Evolutionary conservation across 768 basidiomycete species (phyloP).

Genomic region (Imleria badia): DNA sequence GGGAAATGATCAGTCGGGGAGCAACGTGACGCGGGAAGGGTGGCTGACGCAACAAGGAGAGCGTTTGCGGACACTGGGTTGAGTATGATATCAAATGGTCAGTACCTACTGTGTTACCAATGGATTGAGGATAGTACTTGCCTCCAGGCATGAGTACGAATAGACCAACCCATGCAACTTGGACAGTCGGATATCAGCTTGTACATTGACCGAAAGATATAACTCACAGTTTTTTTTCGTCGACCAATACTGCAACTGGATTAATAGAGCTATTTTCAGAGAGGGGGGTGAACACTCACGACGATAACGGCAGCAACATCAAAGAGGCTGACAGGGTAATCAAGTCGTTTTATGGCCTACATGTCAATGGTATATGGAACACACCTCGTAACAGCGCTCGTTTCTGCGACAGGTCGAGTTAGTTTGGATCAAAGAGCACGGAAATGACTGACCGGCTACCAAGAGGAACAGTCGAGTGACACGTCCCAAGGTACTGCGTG

Average conservation of each 20-base stretch:
- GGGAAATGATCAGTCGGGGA: not conserved
- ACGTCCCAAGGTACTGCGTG: constrained; percentile 2
- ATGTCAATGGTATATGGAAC: not conserved
- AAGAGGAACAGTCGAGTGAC: constrained; percentile 1
- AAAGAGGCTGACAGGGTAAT: constrained; percentile 6
- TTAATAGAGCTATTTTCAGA: not conserved
- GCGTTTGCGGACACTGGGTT: constrained; percentile 19
- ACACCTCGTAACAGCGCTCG: constrained; percentile 13
- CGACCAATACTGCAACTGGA: constrained; percentile 15
- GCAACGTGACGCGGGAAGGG: not conserved
- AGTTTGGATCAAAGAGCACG: not conserved
- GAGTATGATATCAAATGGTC: not conserved
- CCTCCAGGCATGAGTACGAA: constrained; percentile 21
- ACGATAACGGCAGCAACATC: constrained; percentile 2
- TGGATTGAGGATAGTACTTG: not conserved
- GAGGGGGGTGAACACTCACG: constrained; percentile 5
- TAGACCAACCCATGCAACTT: constrained; percentile 19
- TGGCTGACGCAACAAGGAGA: constrained; percentile 18
- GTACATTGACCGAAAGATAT: not conserved
- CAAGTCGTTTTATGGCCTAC: not conserved
- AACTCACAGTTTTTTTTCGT: constrained; percentile 12
- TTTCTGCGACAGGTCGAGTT: constrained; percentile 14
- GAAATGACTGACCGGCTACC: constrained; percentile 13
- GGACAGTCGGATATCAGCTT: not conserved
- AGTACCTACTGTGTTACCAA: not conserved